A percentile compares a stretch with the other conserved stretches of the same genome.
Conservation (phyloP, 202 grass and related monocot genomes). For the Carex sylvatica region DNA sequence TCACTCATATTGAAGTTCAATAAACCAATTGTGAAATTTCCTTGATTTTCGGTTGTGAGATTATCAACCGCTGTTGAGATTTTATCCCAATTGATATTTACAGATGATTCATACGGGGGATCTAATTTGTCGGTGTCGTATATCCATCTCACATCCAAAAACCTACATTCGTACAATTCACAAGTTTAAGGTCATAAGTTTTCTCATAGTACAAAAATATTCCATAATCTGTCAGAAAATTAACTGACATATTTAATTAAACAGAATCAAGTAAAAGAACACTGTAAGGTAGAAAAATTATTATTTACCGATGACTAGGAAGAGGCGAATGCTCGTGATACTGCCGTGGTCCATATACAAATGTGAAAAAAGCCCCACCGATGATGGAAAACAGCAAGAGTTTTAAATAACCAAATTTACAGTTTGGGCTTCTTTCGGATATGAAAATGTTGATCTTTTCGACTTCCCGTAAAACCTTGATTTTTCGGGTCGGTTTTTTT, state of each 20-base stretch:
- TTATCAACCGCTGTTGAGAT: conserved; percentile 22
- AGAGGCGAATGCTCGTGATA: conserved; percentile 9
- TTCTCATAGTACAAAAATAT: background rate
- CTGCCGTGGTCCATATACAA: conserved; percentile 12
- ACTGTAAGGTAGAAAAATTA: background rate
- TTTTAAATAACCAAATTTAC: conserved; percentile 41
- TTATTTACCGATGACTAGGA: conserved; percentile 8
- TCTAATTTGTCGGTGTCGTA: background rate
- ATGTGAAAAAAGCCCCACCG: conserved; percentile 28
- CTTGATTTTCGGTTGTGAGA: background rate
- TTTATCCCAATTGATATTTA: conserved; percentile 41
- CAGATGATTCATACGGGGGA: conserved; percentile 34
- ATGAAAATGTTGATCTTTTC: conserved; percentile 33
- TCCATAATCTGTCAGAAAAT: background rate
- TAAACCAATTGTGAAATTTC: conserved; percentile 38
- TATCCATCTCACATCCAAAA: conserved; percentile 34
- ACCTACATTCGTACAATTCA: conserved; percentile 8
- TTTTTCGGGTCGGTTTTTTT: conserved; percentile 27
- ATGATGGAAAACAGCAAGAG: conserved; percentile 31
- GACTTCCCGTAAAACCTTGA: conserved; percentile 30
- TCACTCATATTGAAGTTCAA: conserved; percentile 70
- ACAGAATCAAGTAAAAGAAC: background rate
- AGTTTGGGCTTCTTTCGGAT: conserved; percentile 28
- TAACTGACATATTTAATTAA: background rate
- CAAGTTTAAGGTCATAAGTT: background rate